Evolutionary conservation across 257 asterid genomes (phyloP), one percentile per base, ranked within the genome.

Genomic region (Scutellaria barbata): DNA sequence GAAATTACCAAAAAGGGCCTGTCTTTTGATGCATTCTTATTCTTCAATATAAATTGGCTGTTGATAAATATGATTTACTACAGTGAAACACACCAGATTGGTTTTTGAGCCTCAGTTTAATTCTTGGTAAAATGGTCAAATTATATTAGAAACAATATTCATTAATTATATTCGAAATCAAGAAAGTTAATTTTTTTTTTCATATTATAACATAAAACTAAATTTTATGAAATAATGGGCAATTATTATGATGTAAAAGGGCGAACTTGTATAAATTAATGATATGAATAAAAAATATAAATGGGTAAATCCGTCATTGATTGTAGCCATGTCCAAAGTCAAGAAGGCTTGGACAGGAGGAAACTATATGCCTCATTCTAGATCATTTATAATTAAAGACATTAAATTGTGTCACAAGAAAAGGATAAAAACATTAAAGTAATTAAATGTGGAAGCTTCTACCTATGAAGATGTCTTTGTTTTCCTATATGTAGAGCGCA

Each of bases 361-460:
- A 50, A 63, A 58, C 58, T 30, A 47, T 50, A 22, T 11, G 41
- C 18, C 52, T 18, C 16, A 33, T 41, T 59, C 16, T 42, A 37
- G 65, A 22, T 30, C 16, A 8, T 54, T 30, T 30, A 30, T 2
- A 30, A 30, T 0, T 30, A 22, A 22, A 22, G 25, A 22, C 25
- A 22, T 22, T 22, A 22, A 22, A 22, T 22, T 22, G 25, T 22
- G 25, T 22, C 1, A 22, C 25, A 22, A 22, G 25, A 45, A 45
- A 16, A 20, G 8, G 0, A 16, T 30, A 46, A 10, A 11, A 45
- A 17, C 16, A 35, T 7, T 7, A 37, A 30, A n/a, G n/a, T n/a
- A n/a, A 30, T 16, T 48, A 56, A 56, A 56, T 60, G 61, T 16
- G 42, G 76, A 71, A 71, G 76, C 30, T 59, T 47, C 61, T 71